A percentile compares a stretch with the other conserved stretches of the same genome.
Evolutionary conservation across 2,329 filamentous ascomycete species (phyloP).

Genomic region (Colletotrichum eleusines): DNA sequence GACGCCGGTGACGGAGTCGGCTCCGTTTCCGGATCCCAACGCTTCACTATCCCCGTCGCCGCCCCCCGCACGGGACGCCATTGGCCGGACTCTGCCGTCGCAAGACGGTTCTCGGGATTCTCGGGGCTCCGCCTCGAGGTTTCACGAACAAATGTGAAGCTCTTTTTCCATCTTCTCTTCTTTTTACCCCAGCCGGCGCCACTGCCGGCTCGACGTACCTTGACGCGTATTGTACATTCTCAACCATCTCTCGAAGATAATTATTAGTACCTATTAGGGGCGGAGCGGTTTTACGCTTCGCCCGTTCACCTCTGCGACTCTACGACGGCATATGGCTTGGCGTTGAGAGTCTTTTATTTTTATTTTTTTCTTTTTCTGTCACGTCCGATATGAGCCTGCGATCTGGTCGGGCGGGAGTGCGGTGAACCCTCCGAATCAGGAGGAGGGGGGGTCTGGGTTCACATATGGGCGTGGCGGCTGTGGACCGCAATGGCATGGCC

Average conservation of each 20-base stretch:
- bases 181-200: constrained; percentile 21
- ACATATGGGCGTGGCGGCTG: constrained; percentile 11
- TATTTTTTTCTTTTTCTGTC: background rate
- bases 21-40: constrained; percentile 57
- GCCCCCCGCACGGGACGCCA: constrained; percentile 50
- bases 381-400: constrained; percentile 16
- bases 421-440: background rate
- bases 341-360: constrained; percentile 22
- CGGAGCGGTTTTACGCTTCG: background rate
- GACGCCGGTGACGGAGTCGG: constrained; percentile 69
- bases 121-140: constrained; percentile 53
- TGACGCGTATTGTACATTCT: constrained; percentile 40
- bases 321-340: constrained; percentile 39
- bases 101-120: constrained; percentile 49
- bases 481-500: constrained; percentile 9
- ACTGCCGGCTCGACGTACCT: constrained; percentile 25
- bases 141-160: constrained; percentile 55
- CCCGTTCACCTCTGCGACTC: constrained; percentile 18
- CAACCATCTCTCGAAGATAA: constrained; percentile 36
- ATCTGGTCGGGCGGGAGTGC: background rate
- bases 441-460: constrained; percentile 5
- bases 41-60: constrained; percentile 42
- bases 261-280: constrained; percentile 34
- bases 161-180: background rate
- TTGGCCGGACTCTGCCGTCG: constrained; percentile 54